Evolutionary conservation across 2,329 filamentous ascomycete genomes (phyloP).

Genomic region (Curvularia hawaiiensis): DNA sequence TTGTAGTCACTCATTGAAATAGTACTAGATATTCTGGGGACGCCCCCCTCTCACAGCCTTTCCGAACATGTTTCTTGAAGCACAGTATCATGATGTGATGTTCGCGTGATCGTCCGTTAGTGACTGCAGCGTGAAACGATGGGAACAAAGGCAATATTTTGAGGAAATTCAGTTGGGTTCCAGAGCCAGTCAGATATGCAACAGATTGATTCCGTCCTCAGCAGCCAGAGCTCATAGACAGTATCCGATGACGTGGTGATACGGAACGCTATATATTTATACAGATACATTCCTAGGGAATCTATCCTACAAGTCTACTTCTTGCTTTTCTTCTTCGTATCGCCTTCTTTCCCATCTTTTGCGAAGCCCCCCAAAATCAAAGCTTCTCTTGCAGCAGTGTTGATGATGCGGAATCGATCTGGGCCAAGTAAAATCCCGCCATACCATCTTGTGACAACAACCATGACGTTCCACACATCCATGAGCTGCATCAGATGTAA

Average conservation of each 20-base stretch:
- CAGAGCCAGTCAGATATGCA: background rate
- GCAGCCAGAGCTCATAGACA: no score
- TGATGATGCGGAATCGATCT: slow-evolving; percentile 88
- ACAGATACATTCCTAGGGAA: background rate
- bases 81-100: background rate
- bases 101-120: no score
- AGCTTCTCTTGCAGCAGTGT: slow-evolving; percentile 81
- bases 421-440: slow-evolving; percentile 89
- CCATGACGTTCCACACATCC: slow-evolving; percentile 90
- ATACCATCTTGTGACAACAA: slow-evolving; percentile 95
- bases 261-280: background rate
- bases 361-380: slow-evolving; percentile 78
- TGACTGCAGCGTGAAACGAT: background rate
- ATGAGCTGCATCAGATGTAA: slow-evolving; percentile 93
- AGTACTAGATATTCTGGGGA: slow-evolving; percentile 1
- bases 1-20: slow-evolving; percentile 4
- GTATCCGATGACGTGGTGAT: background rate
- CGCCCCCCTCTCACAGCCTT: background rate
- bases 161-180: background rate
- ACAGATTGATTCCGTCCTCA: background rate
- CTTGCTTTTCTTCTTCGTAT: slow-evolving; percentile 41
- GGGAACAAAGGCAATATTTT: background rate
- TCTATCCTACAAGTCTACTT: slow-evolving; percentile 21
- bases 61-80: background rate
- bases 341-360: slow-evolving; percentile 53